Base-by-base conservation (phyloP, 768 basidiomycete genomes). In the Rhodocollybia butyracea region DNA sequence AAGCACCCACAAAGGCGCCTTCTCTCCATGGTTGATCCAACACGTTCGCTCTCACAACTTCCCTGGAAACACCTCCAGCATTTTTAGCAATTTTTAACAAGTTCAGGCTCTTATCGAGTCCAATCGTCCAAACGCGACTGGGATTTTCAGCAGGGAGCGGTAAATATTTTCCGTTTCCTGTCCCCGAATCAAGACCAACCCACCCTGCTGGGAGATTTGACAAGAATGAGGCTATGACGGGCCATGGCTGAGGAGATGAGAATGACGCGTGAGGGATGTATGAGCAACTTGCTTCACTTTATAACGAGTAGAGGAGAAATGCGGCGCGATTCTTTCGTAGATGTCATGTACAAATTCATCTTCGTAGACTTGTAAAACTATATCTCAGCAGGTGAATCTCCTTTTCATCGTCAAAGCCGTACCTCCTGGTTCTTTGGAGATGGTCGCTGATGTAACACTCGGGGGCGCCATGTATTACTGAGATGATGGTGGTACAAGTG, bases 91-190 rank as follows among this genome's bases (percentile, higher is more conserved):
- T 82, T 39, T 81, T 69, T n/a, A 97, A 74, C 39, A 98, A 73
- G 58, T 88, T 93, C 36, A 73, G 68, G 64, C 92, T 94, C 63
- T 88, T 79, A 71, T 98, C 94, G 22, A 97, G 73, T 1, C 93
- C 94, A 39, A 98, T 76, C 17, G 89, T 94, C 76, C 85, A 81
- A 46, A 86, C 68, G 26, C 77, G 77, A 1, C 73, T 73, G 5
- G 84, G 84, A 15, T 81, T 76, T 46, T 90, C 84, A 1, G 70
- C 59, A 5, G 89, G 88, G 12, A 91, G 70, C 2, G 90, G 86
- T 2, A 98, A 81, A 72, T 98, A 98, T 78, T 99, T 98, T 42
- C 97, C 97, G 62, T 99, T 99, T 1, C 97, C 97, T 24, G 93
- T 93, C 5, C 97, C 97, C 24, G 92, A 89, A 68, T 99, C 97